phyloP scores from a whole-genome alignment of 2,329 filamentous ascomycete species.

The Periconia digitata region DNA sequence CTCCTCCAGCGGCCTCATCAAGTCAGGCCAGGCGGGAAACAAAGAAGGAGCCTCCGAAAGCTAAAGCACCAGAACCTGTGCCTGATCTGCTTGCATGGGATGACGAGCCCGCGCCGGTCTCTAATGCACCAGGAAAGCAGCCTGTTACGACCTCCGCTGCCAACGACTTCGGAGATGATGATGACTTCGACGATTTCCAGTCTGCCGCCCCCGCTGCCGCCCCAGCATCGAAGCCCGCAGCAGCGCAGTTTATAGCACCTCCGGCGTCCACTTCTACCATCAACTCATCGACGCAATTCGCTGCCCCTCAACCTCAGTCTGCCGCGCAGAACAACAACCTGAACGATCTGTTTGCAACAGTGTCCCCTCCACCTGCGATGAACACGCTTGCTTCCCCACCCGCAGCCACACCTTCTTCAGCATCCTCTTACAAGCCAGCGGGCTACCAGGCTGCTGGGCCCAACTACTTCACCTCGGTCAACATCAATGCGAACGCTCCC shows the following conservation, averaged over 20 bases:
- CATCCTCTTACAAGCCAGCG: conserved; percentile 57
- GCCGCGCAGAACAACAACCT: conserved; percentile 78
- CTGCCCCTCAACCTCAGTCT: conserved; percentile 82
- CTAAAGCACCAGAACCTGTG: conserved; percentile 73
- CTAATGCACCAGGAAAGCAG: conserved; percentile 48
- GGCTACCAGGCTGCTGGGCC: conserved; percentile 77
- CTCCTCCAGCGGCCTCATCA: conserved; percentile 39
- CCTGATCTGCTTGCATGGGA: conserved; percentile 93
- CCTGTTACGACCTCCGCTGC: conserved; percentile 43
- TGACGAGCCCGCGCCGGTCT: conserved; percentile 62
- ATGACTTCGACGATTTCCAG: conserved; percentile 98
- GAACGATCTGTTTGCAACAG: conserved; percentile 78
- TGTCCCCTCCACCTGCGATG: conserved; percentile 65
- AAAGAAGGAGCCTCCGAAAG: conserved; percentile 73
- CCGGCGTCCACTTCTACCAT: conserved; percentile 50
- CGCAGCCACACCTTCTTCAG: conserved; percentile 36
- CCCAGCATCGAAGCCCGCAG: conserved; percentile 62
- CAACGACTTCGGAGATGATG: conserved; percentile 63
- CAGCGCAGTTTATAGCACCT: conserved; percentile 43
- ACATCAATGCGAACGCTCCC: conserved; percentile 31
- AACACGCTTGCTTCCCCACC: conserved; percentile 59
- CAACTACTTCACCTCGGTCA: conserved; percentile 92
- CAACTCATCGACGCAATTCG: conserved; percentile 68
- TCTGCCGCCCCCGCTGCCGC: conserved; percentile 64
- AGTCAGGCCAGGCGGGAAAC: conserved; percentile 45